Conservation (phyloP, 768 basidiomycete genomes). For the Dioszegia hungarica region DNA sequence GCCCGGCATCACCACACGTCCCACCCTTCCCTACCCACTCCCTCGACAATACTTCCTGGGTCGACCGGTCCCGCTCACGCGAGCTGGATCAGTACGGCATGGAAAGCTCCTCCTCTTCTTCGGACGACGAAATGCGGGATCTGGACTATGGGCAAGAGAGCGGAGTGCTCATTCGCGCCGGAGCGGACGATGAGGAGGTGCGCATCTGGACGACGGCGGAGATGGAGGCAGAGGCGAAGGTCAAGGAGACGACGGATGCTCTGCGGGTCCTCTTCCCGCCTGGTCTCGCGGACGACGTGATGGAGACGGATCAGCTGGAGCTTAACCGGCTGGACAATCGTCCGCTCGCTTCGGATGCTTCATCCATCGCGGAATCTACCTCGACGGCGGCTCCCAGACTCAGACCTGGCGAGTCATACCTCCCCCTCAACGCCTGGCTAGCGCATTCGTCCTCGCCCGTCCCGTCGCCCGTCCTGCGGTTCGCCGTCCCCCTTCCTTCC, state of each 20-base stretch:
- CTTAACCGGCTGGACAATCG: slow-evolving; percentile 30
- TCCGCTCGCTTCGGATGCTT: slow-evolving; percentile 20
- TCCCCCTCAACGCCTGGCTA: neutral
- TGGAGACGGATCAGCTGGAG: slow-evolving; percentile 13
- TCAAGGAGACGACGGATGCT: slow-evolving; percentile 42
- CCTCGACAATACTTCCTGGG: slow-evolving; percentile 43
- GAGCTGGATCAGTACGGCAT: slow-evolving; percentile 8
- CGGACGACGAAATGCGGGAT: slow-evolving; percentile 35
- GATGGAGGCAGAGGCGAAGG: slow-evolving; percentile 35
- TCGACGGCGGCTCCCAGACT: slow-evolving; percentile 12
- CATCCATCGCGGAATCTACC: slow-evolving; percentile 10
- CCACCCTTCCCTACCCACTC: slow-evolving; percentile 43
- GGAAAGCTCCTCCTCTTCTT: slow-evolving; percentile 35
- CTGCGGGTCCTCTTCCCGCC: slow-evolving; percentile 34
- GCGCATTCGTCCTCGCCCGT: slow-evolving; percentile 26
- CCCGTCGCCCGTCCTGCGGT: slow-evolving; percentile 20
- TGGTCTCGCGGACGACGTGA: slow-evolving; percentile 19
- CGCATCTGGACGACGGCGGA: slow-evolving; percentile 7
- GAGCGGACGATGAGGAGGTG: slow-evolving; percentile 16
- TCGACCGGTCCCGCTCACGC: slow-evolving; percentile 26
- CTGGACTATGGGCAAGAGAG: slow-evolving; percentile 30
- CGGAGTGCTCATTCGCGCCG: slow-evolving; percentile 21
- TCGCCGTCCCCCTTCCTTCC: slow-evolving; percentile 4
- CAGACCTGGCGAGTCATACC: neutral
- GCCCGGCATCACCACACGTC: slow-evolving; percentile 15